Conservation (phyloP, 306 rosid species). For the Dryas alaskensis region DNA sequence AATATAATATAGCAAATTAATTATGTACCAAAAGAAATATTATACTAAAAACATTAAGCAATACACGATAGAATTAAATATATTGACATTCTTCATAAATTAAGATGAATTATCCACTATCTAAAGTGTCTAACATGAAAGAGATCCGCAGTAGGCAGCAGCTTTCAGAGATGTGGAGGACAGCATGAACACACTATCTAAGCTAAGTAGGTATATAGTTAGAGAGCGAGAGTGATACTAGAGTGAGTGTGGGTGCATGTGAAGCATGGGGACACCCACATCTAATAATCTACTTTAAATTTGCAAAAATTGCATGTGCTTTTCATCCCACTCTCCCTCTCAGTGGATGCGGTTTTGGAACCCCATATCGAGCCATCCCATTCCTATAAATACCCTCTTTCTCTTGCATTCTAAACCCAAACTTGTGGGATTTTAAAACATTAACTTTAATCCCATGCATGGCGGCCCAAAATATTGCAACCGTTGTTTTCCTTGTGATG, state of each 20-base stretch:
- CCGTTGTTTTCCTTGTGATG: conserved; percentile 28
- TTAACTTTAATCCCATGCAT: conserved; percentile 14
- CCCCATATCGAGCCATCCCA: background rate
- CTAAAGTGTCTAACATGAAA: background rate
- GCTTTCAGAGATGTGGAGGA: conserved; percentile 42
- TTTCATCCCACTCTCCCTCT: conserved; percentile 1
- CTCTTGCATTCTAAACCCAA: conserved; percentile 14
- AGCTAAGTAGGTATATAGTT: background rate
- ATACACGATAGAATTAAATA: background rate
- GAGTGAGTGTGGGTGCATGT: background rate
- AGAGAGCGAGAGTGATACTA: background rate
- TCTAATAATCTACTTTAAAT: background rate
- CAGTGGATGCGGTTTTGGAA: conserved; percentile 19
- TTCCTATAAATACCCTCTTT: conserved; percentile 32
- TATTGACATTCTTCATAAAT: background rate
- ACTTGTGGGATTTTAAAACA: conserved; percentile 5
- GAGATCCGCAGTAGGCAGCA: background rate
- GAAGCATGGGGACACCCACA: background rate
- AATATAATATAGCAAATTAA: background rate
- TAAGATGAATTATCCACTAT: background rate
- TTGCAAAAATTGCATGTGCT: conserved; percentile 35
- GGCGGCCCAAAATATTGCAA: conserved; percentile 32
- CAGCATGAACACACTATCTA: conserved; percentile 60
- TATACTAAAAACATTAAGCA: background rate
- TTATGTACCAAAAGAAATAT: background rate